Base-by-base conservation (phyloP, 2,329 filamentous ascomycete genomes). In the Pyrenochaeta sp. region DNA sequence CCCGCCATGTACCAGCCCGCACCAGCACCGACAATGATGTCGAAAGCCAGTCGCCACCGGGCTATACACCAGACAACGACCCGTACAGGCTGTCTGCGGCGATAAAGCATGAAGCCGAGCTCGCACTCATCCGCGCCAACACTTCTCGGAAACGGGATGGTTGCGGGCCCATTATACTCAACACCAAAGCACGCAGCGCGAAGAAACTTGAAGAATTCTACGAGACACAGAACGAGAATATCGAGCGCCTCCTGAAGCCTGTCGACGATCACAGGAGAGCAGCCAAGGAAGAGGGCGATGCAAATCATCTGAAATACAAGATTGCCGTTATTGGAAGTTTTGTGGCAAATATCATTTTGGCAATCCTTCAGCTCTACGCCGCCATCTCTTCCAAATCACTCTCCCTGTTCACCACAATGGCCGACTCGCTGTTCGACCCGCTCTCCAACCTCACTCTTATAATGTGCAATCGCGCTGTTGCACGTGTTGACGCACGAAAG, bases 361-460 rank as follows among this genome's bases (percentile, higher is more conserved):
- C 93, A 0, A 82, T 83, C 3, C 82, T 99, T 15, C 95, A 99
- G 77, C 80, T 97, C 32, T 99, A 96, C 73, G 95, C 89, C 37
- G 95, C 95, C 56, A 85, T 91, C 40, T 86, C 90, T 0, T 97
- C 93, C 0, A 87, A 90, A 41, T 97, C 92, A n/a, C 84, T 98
- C 31, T 97, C 94, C 4, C 87, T 99, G 41, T 97, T 98, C 79
- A 97, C 95, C 14, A 99, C 94, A 59, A 96, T 96, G 90, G 94
- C 93, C 14, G 95, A 99, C 76, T 88, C 93, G 45, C 83, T 98
- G 61, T 98, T 98, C 78, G 95, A 98, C 72, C 95, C 92, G 7
- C 73, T 96, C 68, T 94, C 90, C 69, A 97, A 97, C 69, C 75
- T 97, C 46, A 94, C 91, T 0, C 83, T 98, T 12, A 92, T 98